Evolutionary conservation across 257 asterid species (phyloP), one percentile per base, ranked within the genome.

Genomic region (Asclepias syriaca): DNA sequence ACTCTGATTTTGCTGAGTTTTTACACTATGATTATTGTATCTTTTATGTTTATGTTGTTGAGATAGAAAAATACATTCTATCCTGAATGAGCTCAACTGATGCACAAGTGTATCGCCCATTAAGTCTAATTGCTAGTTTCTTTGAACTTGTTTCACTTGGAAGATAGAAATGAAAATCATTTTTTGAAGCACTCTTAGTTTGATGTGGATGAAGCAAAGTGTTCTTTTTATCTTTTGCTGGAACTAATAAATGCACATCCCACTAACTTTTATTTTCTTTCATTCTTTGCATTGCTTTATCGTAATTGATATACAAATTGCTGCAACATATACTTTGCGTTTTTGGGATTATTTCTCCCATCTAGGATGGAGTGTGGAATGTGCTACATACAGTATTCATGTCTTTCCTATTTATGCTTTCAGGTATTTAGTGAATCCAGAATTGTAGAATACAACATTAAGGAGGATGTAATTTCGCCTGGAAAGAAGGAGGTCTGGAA

Each of bases 401-500:
- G 39, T 5, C 1, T 56, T 19, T 58, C 19, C 13, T 10, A 19
- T 45, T 18, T 19, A 21, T 51, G 43, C 49, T 75, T 64, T 73
- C 82, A 90, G 98, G 80, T 87, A 81, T 93, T 93, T 80, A 77
- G 93, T 40, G 97, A 93, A 76, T 90, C 98, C 5, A 88, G 85
- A 81, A 93, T 93, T 0, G 97, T 85, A 51, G 91, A 85, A 69
- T 90, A 93, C 67, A 85, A 34, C 66, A 59, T 90, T 68, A 64
- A 81, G 74, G 97, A 88, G 79, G 80, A 81, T 4, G 71, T 68
- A 57, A 72, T 88, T 69, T 87, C 97, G 12, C 90, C 91, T 0
- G 92, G 92, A 76, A 87, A 83, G 76, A 80, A 80, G 46, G 95
- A 90, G 93, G 98, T 93, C 22, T n/a, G n/a, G 49, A 72, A 43